Conservation (phyloP, 352 stramenopile species). For the Poterioochromonas sp. region DNA sequence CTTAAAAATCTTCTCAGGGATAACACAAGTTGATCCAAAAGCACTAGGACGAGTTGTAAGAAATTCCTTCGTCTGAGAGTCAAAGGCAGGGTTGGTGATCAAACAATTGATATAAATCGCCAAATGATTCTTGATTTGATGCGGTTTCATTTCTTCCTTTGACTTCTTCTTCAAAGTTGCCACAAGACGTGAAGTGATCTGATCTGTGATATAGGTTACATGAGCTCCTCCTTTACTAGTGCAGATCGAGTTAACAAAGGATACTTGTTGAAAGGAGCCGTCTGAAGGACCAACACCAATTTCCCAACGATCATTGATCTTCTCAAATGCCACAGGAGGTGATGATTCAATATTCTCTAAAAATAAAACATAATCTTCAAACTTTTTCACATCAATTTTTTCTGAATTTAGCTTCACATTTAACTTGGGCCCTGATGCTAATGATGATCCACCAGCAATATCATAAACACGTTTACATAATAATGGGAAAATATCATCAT, state of each 20-base stretch:
- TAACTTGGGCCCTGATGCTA: conserved; percentile 75
- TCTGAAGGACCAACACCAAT: conserved; percentile 78
- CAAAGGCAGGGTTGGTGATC: conserved; percentile 97
- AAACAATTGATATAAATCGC: conserved; percentile 95
- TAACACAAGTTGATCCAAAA: conserved; percentile 65
- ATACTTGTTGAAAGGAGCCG: conserved; percentile 88
- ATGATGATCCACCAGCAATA: conserved; percentile 89
- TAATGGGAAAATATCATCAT: conserved; percentile 79
- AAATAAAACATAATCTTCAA: conserved; percentile 89
- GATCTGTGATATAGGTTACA: conserved; percentile 84
- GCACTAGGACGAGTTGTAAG: conserved; percentile 71
- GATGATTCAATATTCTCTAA: conserved; percentile 69
- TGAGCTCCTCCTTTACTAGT: conserved; percentile 91
- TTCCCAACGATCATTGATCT: conserved; percentile 88
- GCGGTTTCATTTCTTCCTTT: conserved; percentile 72
- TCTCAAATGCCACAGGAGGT: conserved; percentile 78
- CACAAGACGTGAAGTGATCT: conserved; percentile 62
- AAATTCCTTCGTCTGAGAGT: conserved; percentile 98
- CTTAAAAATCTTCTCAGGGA: conserved; percentile 88
- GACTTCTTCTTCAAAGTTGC: conserved; percentile 81
- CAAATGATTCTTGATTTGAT: conserved; percentile 94
- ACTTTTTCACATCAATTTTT: conserved; percentile 72
- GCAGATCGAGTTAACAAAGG: conserved; percentile 97
- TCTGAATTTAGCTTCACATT: conserved; percentile 53
- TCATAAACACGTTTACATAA: conserved; percentile 95